Base-by-base conservation (phyloP, 257 asterid species). In the Solanum etuberosum region DNA sequence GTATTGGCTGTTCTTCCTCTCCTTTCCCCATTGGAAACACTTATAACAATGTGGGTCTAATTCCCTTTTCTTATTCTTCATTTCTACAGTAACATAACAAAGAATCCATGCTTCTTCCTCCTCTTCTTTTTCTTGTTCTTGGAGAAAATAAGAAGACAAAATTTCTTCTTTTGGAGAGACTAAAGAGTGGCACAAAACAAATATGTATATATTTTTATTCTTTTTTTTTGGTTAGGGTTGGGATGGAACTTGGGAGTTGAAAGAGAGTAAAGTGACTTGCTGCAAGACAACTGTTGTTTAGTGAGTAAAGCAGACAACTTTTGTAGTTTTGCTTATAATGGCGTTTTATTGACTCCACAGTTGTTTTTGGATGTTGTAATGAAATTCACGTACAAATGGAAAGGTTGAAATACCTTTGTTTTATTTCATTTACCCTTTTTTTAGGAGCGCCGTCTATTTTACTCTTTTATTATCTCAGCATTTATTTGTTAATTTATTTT, bases 21-120 rank as follows among this genome's bases (percentile, higher is more conserved):
- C 83, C 91, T 92, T 96, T 96, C 72, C 98, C 98, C 98, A 94
- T 96, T 89, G 93, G 88, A 88, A 85, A 86, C 92, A 82, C 87
- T 46, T 87, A 83, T 40, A 89, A 70, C 93, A 94, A 94, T 95
- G 97, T 84, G 91, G 94, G 91, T 81, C 87, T 86, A 68, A 86
- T 82, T 83, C 83, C 35, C 63, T 87, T 88, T 85, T 70, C 88
- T 82, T 85, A 87, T 61, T 74, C 91, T 86, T 92, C 97, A 92
- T 90, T 90, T 88, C 90, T 83, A 92, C 89, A 85, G 67, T 29
- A 68, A 89, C 86, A 90, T 86, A 92, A 91, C 88, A 91, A 88
- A 88, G 81, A 81, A 25, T 81, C 82, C 86, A 89, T 92, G 63
- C 86, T 68, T 31, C 48, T 40, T 74, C 85, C 70, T 74, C 85